A percentile compares a stretch with the other conserved stretches of the same genome.
Conservation (phyloP, 225 moss, liverwort and hornwort genomes). For the Takakia lepidozioides region DNA sequence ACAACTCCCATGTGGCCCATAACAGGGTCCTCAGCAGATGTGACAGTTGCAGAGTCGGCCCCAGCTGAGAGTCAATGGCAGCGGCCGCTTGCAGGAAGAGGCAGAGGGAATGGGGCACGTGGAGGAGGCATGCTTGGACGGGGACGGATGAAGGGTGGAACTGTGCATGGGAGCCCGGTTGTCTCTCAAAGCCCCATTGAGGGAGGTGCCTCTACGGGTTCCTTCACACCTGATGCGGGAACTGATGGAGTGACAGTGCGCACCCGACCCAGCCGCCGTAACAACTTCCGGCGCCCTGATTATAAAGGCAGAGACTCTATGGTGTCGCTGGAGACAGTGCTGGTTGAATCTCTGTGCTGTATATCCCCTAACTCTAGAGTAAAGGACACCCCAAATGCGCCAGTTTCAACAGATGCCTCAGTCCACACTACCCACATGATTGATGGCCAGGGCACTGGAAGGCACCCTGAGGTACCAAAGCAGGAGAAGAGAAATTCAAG, state of each 20-base stretch:
- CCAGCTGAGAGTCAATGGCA: conserved; percentile 52
- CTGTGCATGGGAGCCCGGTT: conserved; percentile 38
- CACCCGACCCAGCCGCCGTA: conserved; percentile 65
- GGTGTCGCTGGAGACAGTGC: conserved; percentile 22
- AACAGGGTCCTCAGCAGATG: conserved; percentile 21
- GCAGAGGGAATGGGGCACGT: conserved; percentile 47
- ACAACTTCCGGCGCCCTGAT: conserved; percentile 65
- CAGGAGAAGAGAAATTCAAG: conserved; percentile 54
- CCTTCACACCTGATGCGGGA: conserved; percentile 29
- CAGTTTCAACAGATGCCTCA: conserved; percentile 25
- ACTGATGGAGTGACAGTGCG: conserved; percentile 43
- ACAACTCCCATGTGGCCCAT: not conserved
- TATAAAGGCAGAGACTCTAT: conserved; percentile 51
- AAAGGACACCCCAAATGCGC: conserved; percentile 17
- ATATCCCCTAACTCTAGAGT: no score
- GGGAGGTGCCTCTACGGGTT: conserved; percentile 23
- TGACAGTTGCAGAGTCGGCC: conserved; percentile 18
- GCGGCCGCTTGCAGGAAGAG: conserved; percentile 47
- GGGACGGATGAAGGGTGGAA: conserved; percentile 43
- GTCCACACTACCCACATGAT: conserved; percentile 14
- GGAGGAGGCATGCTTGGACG: conserved; percentile 44
- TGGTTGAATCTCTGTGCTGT: conserved; percentile 21
- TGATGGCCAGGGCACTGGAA: conserved; percentile 41
- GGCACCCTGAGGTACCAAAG: conserved; percentile 39
- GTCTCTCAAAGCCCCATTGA: conserved; percentile 34